Base-by-base conservation (phyloP, 1,284 basidiomycete genomes). In the Wallemia ichthyophaga region DNA sequence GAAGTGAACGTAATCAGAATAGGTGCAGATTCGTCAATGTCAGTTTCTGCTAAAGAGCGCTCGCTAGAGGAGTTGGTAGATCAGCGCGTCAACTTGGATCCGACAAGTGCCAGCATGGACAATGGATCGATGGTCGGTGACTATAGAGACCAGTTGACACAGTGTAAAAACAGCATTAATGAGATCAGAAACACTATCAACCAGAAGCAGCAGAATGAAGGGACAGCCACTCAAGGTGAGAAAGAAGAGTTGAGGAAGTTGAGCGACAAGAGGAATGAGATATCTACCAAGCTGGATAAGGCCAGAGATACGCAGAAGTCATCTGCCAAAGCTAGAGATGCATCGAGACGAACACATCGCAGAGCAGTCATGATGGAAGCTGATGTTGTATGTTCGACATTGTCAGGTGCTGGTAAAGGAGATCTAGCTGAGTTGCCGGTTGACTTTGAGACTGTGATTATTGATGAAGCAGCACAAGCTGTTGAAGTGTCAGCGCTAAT, bases 381-480 rank as follows among this genome's bases (percentile, higher is more conserved):
- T 1, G 89, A 98, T 67, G 82, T 99, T 27, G 84, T 99, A 61
- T 99, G 94, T 68, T 77, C 82, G 27, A 99, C 94, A 0, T 75
- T 99, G 5, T 87, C 88, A 1, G 89, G 89, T 27, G 78, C 91
- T 5, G 94, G 92, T 1, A 86, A 95, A 65, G 89, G 95, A 48
- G 77, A 78, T 59, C 73, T 99, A 58, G 79, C 83, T 60, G 74
- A 79, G 17, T 64, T 71, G 1, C 64, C 68, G 2, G 80, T 87
- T 64, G 83, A 89, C 59, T 96, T 96, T 66, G 89, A 95, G 65
- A 87, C 94, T 68, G 80, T 98, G 62, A 82, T 99, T 66, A 94
- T 98, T 63, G 94, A 99, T 67, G 94, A 99, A 70, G 94, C 94
- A 0, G 92, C 92, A 0, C 94, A 99, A 70, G 85, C 91, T 2